Base-by-base conservation (phyloP, 2,329 filamentous ascomycete species). In the Ophiostoma sp. region DNA sequence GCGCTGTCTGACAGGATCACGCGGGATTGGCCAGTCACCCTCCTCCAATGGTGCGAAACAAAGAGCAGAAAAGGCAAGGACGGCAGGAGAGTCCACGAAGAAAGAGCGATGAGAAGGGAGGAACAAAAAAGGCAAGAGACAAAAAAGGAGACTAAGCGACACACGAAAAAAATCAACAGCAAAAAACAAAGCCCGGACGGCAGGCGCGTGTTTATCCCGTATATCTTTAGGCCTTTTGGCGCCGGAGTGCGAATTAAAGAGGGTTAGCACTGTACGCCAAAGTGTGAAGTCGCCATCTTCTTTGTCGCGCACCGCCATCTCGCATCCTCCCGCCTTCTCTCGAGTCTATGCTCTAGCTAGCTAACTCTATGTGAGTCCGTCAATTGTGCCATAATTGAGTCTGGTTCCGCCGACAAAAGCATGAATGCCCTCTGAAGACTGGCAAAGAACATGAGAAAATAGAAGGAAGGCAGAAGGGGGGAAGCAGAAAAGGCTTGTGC, bases 1-100 rank as follows among this genome's bases (percentile, higher is more conserved):
- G 55, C 25, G 55, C 39, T 63, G 55, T 71, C 55, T 71, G 55
- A 71, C 69, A 70, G 52, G 55, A 22, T 22, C 55, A 61, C 55
- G 69, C 69, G 55, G 39, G 39, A 69, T 71, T 71, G 55, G 69
- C 9, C 69, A 71, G 69, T 42, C 9, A 25, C 64, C 61, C 28
- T 68, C 25, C 25, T 69, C 45, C 42, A 28, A 31, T 28, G 68
- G 19, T 57, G 19, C 31, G 48, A 70, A 70, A 70, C 68, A 57
- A 70, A 42, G 68, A 28, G n/a, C n/a, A 70, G 4, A 57, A 55
- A 39, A n/a, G 45, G 31, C 68, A 31, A 55, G 68, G 25, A 55
- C 25, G 45, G 42, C 66, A 69, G 66, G 25, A 69, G 19, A 25
- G 45, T 12, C 7, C 61, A 19, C 45, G 39, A 68, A 25, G 25